These are phyloP conservation scores for Fraxinus cuspidata DNA, from an alignment of 257 asterid species.

Conservation along the genomic window DNA sequence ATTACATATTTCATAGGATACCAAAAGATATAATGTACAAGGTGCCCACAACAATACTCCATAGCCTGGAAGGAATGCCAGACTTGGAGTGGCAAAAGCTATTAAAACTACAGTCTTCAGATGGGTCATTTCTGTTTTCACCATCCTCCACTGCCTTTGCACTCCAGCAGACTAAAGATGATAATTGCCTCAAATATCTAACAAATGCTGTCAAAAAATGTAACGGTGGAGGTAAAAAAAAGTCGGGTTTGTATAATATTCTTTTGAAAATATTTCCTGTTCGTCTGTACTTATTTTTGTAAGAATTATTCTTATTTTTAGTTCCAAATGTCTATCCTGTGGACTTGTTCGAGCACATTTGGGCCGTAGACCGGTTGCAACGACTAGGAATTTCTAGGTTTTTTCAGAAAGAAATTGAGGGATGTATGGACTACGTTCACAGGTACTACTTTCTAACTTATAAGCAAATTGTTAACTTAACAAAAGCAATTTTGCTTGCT, in stretches of 20 bases:
- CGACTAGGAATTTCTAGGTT: conserved; percentile 76
- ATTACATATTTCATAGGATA: conserved; percentile 43
- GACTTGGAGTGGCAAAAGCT: conserved; percentile 77
- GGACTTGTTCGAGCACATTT: conserved; percentile 86
- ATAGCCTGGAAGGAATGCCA: conserved; percentile 84
- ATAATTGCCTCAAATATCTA: conserved; percentile 63
- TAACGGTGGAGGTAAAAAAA: conserved; percentile 73
- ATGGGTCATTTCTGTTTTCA: conserved; percentile 87
- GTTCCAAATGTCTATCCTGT: conserved; percentile 93
- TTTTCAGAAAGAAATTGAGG: conserved; percentile 56
- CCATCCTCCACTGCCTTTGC: conserved; percentile 95
- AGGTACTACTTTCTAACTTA: conserved; percentile 41
- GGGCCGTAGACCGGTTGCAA: conserved; percentile 78
- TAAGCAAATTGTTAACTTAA: background rate
- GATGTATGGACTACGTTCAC: conserved; percentile 60
- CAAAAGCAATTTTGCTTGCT: background rate
- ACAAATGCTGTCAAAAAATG: conserved; percentile 48
- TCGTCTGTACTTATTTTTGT: background rate
- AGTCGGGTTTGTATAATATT: background rate
- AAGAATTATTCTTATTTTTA: conserved; percentile 12
- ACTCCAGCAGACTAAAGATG: conserved; percentile 68
- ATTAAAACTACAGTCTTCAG: conserved; percentile 51
- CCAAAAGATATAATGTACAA: conserved; percentile 68
- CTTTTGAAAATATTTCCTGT: background rate
- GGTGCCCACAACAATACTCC: conserved; percentile 85